A percentile compares a stretch with the other conserved stretches of the same genome.
These are phyloP conservation scores for Aspergillus nidulans DNA, from an alignment of 495 filamentous ascomycete genomes.

Conservation along the genomic window DNA sequence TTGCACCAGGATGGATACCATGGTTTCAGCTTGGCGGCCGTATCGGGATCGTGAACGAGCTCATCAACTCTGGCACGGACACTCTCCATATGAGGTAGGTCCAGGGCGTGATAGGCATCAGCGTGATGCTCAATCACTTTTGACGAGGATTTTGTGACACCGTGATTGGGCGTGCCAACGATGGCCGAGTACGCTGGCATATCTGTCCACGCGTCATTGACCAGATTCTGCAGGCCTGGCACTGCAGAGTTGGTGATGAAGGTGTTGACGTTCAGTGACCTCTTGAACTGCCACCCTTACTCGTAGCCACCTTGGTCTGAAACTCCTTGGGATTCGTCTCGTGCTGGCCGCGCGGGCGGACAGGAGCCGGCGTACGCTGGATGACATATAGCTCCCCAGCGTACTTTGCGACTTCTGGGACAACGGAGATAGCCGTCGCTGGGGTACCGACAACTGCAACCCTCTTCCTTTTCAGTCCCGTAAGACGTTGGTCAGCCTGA, in stretches of 20 bases:
- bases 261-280: conserved; percentile 27
- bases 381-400: conserved; percentile 33
- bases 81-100: not conserved
- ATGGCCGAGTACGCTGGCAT: conserved; percentile 13
- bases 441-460: conserved; percentile 45
- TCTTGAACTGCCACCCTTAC: conserved; percentile 38
- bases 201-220: conserved; percentile 36
- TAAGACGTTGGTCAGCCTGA: conserved; percentile 33
- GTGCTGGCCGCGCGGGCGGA: conserved; percentile 44
- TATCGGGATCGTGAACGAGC: not conserved
- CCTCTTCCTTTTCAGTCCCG: conserved; percentile 34
- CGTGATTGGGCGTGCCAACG: not conserved
- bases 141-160: not conserved
- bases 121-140: not conserved
- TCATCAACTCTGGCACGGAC: not conserved
- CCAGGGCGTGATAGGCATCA: not conserved
- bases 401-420: conserved; percentile 20
- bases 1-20: conserved; percentile 1
- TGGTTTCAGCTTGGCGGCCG: not conserved
- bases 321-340: conserved; percentile 45
- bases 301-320: conserved; percentile 32
- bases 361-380: conserved; percentile 43
- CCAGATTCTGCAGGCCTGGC: conserved; percentile 22
- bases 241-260: conserved; percentile 20
- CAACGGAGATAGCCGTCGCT: conserved; percentile 37